Conservation (phyloP, 1,284 basidiomycete genomes). For the Waitea zeae region DNA sequence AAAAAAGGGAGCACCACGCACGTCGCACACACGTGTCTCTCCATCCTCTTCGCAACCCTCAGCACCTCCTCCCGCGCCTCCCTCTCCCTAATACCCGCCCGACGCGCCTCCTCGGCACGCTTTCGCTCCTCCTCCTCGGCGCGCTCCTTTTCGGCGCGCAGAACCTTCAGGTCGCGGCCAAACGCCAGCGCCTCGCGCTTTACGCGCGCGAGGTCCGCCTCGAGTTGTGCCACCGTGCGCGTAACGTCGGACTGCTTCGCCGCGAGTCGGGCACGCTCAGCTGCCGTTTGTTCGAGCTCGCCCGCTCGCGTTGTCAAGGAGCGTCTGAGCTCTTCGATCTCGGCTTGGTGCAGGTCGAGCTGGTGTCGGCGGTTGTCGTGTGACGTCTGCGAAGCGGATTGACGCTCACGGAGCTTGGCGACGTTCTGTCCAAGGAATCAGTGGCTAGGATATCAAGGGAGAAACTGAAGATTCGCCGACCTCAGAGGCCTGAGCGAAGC, state of each 20-base stretch:
- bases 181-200: slow-evolving; percentile 56
- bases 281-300: slow-evolving; percentile 43
- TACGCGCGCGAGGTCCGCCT: slow-evolving; percentile 54
- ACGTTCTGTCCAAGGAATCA: slow-evolving; percentile 32
- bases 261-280: slow-evolving; percentile 39
- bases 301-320: slow-evolving; percentile 42
- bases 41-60: slow-evolving; percentile 29
- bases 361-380: slow-evolving; percentile 57
- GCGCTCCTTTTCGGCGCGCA: slow-evolving; percentile 50
- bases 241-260: slow-evolving; percentile 48
- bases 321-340: slow-evolving; percentile 55
- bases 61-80: slow-evolving; percentile 8
- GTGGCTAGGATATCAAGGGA: too few relatives aligned
- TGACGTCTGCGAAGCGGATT: slow-evolving; percentile 38
- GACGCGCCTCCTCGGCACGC: slow-evolving; percentile 18
- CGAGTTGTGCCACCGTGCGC: slow-evolving; percentile 39
- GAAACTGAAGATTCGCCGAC: slow-evolving; percentile 19
- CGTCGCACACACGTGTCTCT: too few relatives aligned
- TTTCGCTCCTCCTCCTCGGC: slow-evolving; percentile 31
- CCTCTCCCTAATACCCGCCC: too few relatives aligned
- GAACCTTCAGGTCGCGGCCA: slow-evolving; percentile 51
- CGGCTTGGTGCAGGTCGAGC: slow-evolving; percentile 47
- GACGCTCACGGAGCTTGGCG: slow-evolving; percentile 41
- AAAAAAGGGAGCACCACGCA: slow-evolving; percentile 42
- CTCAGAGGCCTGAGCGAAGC: slow-evolving; percentile 45